Conservation (phyloP, 306 rosid species). For the Prunus persica region Prunus_persica_NCBIv2 NC_034009.1:35008501-35009000, state of each 20-base stretch:
- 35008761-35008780: constrained; percentile 54
- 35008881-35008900: constrained; percentile 37
- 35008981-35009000: constrained; percentile 81
- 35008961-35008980: constrained; percentile 62
- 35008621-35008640: constrained; percentile 4
- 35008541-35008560: background rate
- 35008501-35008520: background rate
- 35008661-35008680: background rate
- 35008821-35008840: background rate
- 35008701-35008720: constrained; percentile 16
- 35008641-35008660: constrained; percentile 10
- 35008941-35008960: constrained; percentile 98
- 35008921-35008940: constrained; percentile 93
- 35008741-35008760: constrained; percentile 74
- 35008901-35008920: constrained; percentile 87
- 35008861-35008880: constrained; percentile 5
- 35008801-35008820: background rate
- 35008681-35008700: background rate
- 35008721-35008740: constrained; percentile 97
- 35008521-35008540: background rate
- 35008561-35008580: background rate
- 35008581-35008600: background rate
- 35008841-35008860: constrained; percentile 5
- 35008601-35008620: background rate
- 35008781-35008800: constrained; percentile 24